phyloP scores from a whole-genome alignment of 768 basidiomycete species.

The Leccinum disarticulatum region DNA sequence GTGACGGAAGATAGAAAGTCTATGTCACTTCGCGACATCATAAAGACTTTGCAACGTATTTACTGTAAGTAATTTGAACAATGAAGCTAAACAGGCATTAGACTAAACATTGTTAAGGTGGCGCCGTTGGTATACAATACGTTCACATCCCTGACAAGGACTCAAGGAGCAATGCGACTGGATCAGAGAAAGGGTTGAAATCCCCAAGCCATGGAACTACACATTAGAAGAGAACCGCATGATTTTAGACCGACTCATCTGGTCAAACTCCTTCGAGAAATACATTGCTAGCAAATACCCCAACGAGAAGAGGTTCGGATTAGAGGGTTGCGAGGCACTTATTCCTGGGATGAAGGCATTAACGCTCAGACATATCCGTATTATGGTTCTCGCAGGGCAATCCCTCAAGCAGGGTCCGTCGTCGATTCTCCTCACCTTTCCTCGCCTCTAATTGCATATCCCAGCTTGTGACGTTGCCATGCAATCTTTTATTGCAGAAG shows the following conservation, averaged over 20 bases:
- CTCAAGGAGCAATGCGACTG: constrained; percentile 79
- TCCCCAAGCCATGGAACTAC: constrained; percentile 96
- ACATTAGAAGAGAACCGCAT: constrained; percentile 97
- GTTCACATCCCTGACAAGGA: constrained; percentile 97
- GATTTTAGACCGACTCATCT: constrained; percentile 98
- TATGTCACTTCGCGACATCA: constrained; percentile 90
- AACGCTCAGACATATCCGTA: no score
- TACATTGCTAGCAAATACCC: constrained; percentile 99
- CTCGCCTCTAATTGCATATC: no score
- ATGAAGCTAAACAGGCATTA: not conserved
- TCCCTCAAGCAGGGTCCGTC: no score
- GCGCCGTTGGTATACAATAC: constrained; percentile 87
- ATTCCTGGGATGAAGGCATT: constrained; percentile 95
- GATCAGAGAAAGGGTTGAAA: constrained; percentile 95
- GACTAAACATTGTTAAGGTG: constrained; percentile 48
- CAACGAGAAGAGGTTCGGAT: constrained; percentile 98
- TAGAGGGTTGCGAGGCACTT: constrained; percentile 96
- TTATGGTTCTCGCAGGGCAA: no score
- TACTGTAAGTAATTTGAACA: constrained; percentile 67
- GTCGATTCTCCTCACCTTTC: no score
- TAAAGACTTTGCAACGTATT: constrained; percentile 85
- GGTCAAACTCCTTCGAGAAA: constrained; percentile 99
- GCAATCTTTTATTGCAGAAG: no score
- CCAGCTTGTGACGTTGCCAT: no score
- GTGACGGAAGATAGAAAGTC: constrained; percentile 81